These are phyloP conservation scores for Nymphaea colorata DNA, from an alignment of 164 flowering plant species.

Conservation along the genomic window DNA sequence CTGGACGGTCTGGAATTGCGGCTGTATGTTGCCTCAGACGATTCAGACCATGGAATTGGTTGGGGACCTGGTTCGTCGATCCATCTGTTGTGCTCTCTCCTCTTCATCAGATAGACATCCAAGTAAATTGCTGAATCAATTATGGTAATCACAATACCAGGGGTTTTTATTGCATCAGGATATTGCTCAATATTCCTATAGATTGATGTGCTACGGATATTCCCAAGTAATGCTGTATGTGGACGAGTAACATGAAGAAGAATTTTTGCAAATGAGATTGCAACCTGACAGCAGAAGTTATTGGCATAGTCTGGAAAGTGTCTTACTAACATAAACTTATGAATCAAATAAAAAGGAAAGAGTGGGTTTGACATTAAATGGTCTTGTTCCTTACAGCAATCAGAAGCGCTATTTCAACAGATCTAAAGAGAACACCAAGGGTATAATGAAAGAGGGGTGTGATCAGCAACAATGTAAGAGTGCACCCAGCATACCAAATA, in stretches of 20 bases:
- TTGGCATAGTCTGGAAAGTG: too few species aligned
- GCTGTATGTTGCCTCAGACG: too few species aligned
- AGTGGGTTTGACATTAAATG: neutral
- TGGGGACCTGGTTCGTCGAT: too few species aligned
- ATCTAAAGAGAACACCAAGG: constrained; percentile 63
- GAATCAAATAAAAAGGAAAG: too few species aligned
- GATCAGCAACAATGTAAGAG: constrained; percentile 43
- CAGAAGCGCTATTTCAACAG: constrained; percentile 82
- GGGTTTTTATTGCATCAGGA: constrained; percentile 54
- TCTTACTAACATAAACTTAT: too few species aligned
- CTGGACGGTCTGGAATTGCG: too few species aligned
- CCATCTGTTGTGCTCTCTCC: constrained; percentile 23
- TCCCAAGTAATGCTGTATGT: constrained; percentile 60
- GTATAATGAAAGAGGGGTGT: constrained; percentile 90
- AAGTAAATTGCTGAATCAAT: constrained; percentile 82
- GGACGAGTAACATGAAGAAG: constrained; percentile 85
- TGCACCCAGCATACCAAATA: too few species aligned
- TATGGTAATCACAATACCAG: constrained; percentile 52
- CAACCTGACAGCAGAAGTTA: constrained; percentile 24
- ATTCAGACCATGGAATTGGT: too few species aligned
- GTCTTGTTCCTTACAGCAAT: constrained; percentile 48
- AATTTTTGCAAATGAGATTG: constrained; percentile 70
- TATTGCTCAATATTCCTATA: constrained; percentile 69
- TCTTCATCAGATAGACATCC: constrained; percentile 73
- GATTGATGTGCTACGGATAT: constrained; percentile 43